Percentiles rank a stretch among this genome's conserved stretches.
Evolutionary conservation across 2,329 filamentous ascomycete species (phyloP).

Genomic region (Colletotrichum acutatum): DNA sequence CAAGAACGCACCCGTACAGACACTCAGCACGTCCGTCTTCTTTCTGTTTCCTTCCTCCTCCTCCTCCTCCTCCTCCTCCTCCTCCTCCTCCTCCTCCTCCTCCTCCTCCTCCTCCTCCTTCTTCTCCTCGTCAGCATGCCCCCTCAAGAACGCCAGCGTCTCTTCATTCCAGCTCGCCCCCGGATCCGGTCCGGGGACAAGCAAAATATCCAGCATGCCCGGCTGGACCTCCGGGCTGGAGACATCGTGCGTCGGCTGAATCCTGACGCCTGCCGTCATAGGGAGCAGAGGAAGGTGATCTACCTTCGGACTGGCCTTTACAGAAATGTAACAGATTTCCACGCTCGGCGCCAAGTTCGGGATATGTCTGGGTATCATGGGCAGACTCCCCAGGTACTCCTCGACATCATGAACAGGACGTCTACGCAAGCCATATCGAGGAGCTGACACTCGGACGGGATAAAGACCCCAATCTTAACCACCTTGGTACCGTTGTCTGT

Average conservation of each 20-base stretch:
- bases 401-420: constrained; percentile 57
- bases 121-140: constrained; percentile 46
- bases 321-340: constrained; percentile 58
- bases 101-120: too few species aligned
- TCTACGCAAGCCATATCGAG: constrained; percentile 64
- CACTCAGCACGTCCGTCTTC: constrained; percentile 59
- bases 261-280: constrained; percentile 52
- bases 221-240: constrained; percentile 58
- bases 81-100: too few species aligned
- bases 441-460: constrained; percentile 57
- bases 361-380: constrained; percentile 48
- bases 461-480: constrained; percentile 62
- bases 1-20: constrained; percentile 62
- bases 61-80: too few species aligned
- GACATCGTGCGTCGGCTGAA: constrained; percentile 56
- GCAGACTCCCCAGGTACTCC: constrained; percentile 52
- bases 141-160: constrained; percentile 54
- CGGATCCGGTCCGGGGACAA: constrained; percentile 63
- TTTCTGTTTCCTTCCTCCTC: constrained; percentile 17
- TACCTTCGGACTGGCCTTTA: constrained; percentile 38
- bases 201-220: constrained; percentile 60
- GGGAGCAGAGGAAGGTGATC: constrained; percentile 44
- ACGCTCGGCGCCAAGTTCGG: constrained; percentile 54
- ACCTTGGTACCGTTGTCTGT: constrained; percentile 33
- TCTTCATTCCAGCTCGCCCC: constrained; percentile 43